Base-by-base conservation (phyloP, 2,329 filamentous ascomycete genomes). In the Endothia cerciana region DNA sequence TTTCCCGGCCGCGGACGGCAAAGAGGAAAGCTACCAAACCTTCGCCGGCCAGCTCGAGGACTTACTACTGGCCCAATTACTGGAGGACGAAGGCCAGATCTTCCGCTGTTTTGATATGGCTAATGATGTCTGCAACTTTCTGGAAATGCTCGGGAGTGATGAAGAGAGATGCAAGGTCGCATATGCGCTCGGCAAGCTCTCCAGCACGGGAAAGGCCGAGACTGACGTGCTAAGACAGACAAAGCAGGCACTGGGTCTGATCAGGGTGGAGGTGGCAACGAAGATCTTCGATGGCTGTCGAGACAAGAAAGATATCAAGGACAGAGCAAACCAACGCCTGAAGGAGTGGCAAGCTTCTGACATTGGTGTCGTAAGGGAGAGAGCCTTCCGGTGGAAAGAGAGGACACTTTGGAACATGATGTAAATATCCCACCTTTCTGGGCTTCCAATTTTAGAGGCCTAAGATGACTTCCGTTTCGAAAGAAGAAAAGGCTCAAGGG, bases 201-300 rank as follows among this genome's bases (percentile, higher is more conserved):
- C 10, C 0, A 13, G 5, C 4, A 49, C 33, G 22, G 28, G 1
- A 17, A 3, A 36, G n/a, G n/a, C 4, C 40, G n/a, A 38, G 30
- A 41, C 7, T 19, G 41, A 13, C 4, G 47, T 17, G 0, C n/a
- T 11, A 4, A 22, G 25, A 19, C 64, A 65, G 53, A 10, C 47
- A 25, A 36, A 36, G 51, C 30, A 51, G 4, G 64, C 53, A 2
- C 19, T 38, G 15, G 64, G 63, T 41, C 11, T 65, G 43, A 36
- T 63, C 51, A 63, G 36, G 43, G 33, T 65, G 19, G 60, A 63
- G 43, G 64, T 63, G 25, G 43, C 55, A 19, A 45, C 49, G 43
- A 15, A 59, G 11, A 17, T 65, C 25, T 45, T 65, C 3, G 60
- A 22, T 4, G 11, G 28, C 15, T 59, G 53, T 25, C 2, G 17